phyloP scores from a whole-genome alignment of 768 basidiomycete genomes.

The Tephrocybe rancida region DNA sequence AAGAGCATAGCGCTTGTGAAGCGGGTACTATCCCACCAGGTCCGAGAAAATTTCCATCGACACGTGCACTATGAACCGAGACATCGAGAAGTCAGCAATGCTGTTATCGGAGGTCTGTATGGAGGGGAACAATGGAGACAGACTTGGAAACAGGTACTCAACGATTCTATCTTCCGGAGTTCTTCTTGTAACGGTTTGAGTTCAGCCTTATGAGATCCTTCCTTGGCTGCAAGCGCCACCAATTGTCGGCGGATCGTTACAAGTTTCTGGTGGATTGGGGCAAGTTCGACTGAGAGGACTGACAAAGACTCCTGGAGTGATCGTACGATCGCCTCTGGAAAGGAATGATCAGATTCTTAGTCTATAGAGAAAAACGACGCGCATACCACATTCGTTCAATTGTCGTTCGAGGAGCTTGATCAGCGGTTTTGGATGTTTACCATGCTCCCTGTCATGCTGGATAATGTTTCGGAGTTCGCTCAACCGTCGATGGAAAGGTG shows the following conservation, averaged over 20 bases:
- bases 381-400: conserved; percentile 88
- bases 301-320: conserved; percentile 84
- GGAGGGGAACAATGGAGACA: conserved; percentile 27
- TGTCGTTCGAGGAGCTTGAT: conserved; percentile 89
- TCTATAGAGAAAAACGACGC: not conserved
- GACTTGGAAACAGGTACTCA: conserved; percentile 56
- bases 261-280: conserved; percentile 88
- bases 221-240: conserved; percentile 85
- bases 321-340: conserved; percentile 73
- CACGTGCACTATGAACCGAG: conserved; percentile 65
- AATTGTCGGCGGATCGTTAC: conserved; percentile 89
- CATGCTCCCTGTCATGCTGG: conserved; percentile 76
- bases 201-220: conserved; percentile 82
- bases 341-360: not conserved
- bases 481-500: conserved; percentile 84
- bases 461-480: conserved; percentile 85
- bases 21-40: conserved; percentile 88
- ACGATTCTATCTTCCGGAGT: conserved; percentile 94
- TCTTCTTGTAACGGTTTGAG: conserved; percentile 91
- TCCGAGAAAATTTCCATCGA: conserved; percentile 94
- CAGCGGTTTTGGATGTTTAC: conserved; percentile 85
- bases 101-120: conserved; percentile 17
- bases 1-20: conserved; percentile 90
- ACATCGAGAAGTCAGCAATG: conserved; percentile 11
- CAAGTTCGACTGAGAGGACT: conserved; percentile 86